phyloP scores from a whole-genome alignment of 129 eudicot species.

The Pittosporum tobira region DNA sequence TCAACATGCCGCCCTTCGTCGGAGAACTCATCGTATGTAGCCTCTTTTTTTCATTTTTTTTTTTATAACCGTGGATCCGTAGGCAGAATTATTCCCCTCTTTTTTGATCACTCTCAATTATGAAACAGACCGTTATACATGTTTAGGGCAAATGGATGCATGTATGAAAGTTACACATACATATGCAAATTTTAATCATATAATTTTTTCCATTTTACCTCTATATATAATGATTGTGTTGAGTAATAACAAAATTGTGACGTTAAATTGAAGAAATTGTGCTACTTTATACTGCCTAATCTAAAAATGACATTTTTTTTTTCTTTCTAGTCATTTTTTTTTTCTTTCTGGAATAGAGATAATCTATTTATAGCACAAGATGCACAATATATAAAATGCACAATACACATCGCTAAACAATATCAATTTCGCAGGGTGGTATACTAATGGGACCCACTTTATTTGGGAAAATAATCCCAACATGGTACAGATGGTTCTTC shows the following conservation, averaged over 20 bases:
- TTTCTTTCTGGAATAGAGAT: constrained; percentile 35
- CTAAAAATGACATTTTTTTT: neutral
- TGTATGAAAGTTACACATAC: too few species aligned
- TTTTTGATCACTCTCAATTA: too few species aligned
- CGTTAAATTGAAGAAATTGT: too few species aligned
- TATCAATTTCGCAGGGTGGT: constrained; percentile 21
- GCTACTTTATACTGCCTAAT: too few species aligned
- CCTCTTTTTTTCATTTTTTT: neutral
- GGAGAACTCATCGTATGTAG: constrained; percentile 33
- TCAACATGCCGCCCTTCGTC: constrained; percentile 43
- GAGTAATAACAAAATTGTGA: too few species aligned
- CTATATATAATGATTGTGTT: too few species aligned
- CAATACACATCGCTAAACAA: neutral
- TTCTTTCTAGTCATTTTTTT: constrained; percentile 7
- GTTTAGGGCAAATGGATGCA: neutral
- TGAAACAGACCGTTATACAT: constrained; percentile 11
- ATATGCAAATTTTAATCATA: too few species aligned
- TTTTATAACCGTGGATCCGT: too few species aligned
- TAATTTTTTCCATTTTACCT: too few species aligned
- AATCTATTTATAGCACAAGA: neutral
- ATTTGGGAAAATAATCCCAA: constrained; percentile 17
- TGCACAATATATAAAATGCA: neutral
- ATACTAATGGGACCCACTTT: constrained; percentile 37
- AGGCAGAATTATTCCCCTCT: too few species aligned
- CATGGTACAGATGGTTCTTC: constrained; percentile 9